Percentiles rank a stretch among this genome's conserved stretches.
Evolutionary conservation across 2,329 filamentous ascomycete species (phyloP).

Genomic region (Aspergillus japonicus): DNA sequence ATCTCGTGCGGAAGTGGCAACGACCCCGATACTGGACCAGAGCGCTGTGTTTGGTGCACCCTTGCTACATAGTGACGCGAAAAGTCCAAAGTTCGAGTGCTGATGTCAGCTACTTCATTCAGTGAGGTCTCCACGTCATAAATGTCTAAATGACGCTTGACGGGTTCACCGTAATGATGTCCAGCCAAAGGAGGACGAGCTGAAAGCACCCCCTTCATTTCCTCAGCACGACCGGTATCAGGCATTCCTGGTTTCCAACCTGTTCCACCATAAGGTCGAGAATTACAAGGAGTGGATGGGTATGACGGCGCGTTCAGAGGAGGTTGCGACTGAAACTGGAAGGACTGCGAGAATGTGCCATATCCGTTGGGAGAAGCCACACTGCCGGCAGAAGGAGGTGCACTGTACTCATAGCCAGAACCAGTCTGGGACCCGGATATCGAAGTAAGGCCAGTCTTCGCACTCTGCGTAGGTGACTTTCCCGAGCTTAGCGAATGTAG

Average conservation of each 20-base stretch:
- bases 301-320: slow-evolving; percentile 33
- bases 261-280: slow-evolving; percentile 30
- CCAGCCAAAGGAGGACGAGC: slow-evolving; percentile 28
- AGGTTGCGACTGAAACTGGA: slow-evolving; percentile 34
- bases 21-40: slow-evolving; percentile 43
- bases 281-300: slow-evolving; percentile 32
- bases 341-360: slow-evolving; percentile 29
- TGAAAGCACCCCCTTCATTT: slow-evolving; percentile 33
- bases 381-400: slow-evolving; percentile 36
- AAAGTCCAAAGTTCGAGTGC: slow-evolving; percentile 46
- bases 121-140: slow-evolving; percentile 58
- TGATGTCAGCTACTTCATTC: slow-evolving; percentile 49
- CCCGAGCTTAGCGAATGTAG: slow-evolving; percentile 42
- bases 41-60: slow-evolving; percentile 47
- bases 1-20: slow-evolving; percentile 46
- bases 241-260: slow-evolving; percentile 29
- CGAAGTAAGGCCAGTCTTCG: slow-evolving; percentile 39
- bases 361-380: slow-evolving; percentile 43
- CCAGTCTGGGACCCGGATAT: slow-evolving; percentile 39
- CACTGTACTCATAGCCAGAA: slow-evolving; percentile 39
- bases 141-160: slow-evolving; percentile 64
- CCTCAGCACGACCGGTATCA: slow-evolving; percentile 32
- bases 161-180: slow-evolving; percentile 44
- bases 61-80: slow-evolving; percentile 43
- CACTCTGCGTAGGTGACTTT: slow-evolving; percentile 43